Evolutionary conservation across 1,139 yeast genomes (phyloP), one percentile per base, ranked within the genome.

Genomic region (Scheffersomyces stambukii): DNA sequence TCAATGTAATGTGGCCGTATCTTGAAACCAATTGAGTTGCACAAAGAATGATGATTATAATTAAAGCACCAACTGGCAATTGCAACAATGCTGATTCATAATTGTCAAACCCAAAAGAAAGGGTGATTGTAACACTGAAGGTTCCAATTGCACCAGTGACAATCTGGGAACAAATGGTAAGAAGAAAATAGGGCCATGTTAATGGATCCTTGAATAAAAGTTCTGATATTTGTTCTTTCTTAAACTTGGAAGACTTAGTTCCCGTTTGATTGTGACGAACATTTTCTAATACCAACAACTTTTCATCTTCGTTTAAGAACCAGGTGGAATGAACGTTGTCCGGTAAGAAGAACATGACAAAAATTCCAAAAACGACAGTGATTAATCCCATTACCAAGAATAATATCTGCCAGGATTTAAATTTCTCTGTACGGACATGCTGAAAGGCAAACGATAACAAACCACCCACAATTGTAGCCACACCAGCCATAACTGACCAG

Each of bases 91-190:
- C 65, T 2, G 68, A 52, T 32, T 56, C 38, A 31, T 57, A 48
- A 31, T 28, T 40, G 29, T 46, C 43, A 31, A 58, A 63, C 2
- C 69, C 70, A 40, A 64, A 60, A 18, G 62, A 45, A 11, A 53
- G 49, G 10, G 63, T 63, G 9, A 64, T 57, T 1, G 67, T 60
- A 6, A 61, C 66, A 33, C 66, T 58, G 31, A 63, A 64, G 1
- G 67, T 56, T 11, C 56, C 57, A 18, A 64, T 54, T 2, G 67
- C 64, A 7, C 70, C 70, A 3, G 68, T 62, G 4, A 63, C 63
- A 18, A 63, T 59, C 52, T 59, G 62, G 17, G 63, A 50, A 4
- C 58, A 42, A 2, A 63, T 31, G 1, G 67, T 61, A 25, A 63
- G 45, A 9, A 60, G 33, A 25, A 60, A 43, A 42, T 57, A 52